Base-by-base conservation (phyloP, 371 early-diverging fungal species). In the Cokeromyces recurvatus region DNA sequence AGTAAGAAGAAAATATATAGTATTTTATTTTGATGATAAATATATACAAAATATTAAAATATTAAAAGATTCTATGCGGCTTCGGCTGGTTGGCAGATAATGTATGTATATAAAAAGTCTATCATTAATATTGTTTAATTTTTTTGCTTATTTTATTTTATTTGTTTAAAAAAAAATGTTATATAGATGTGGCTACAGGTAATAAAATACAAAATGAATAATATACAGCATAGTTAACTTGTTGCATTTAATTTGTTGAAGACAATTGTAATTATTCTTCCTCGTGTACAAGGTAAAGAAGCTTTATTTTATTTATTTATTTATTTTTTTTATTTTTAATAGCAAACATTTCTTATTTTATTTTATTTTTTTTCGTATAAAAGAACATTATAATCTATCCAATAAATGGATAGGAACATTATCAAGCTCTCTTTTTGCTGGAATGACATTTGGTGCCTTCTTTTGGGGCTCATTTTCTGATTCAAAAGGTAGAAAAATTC, bases 71-170 rank as follows among this genome's bases (percentile, higher is more conserved):
- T 16, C 67, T 88, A 40, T 86, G 89, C 57, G 87, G 87, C 8
- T 77, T 89, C 37, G 92, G 90, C 1, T 92, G 90, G 92, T 68
- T 89, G 31, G 89, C 90, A 2, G 92, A 90, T 62, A 92, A 92
- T 74, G 85, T 87, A 81, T 69, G 71, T 29, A 11, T n/a, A n/a
- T n/a, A n/a, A n/a, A n/a, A n/a, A n/a, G n/a, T n/a, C n/a, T n/a
- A n/a, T n/a, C n/a, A n/a, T n/a, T n/a, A n/a, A n/a, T n/a, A n/a
- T n/a, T n/a, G n/a, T n/a, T n/a, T n/a, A n/a, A n/a, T n/a, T n/a
- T n/a, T n/a, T n/a, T n/a, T n/a, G n/a, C n/a, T n/a, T n/a, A n/a
- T n/a, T n/a, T n/a, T n/a, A n/a, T n/a, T n/a, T n/a, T n/a, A n/a
- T n/a, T n/a, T n/a, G n/a, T n/a, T n/a, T n/a, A n/a, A n/a, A n/a